Base-by-base conservation (phyloP, 176 grass and related monocot species). In the Stipa capillata region DNA sequence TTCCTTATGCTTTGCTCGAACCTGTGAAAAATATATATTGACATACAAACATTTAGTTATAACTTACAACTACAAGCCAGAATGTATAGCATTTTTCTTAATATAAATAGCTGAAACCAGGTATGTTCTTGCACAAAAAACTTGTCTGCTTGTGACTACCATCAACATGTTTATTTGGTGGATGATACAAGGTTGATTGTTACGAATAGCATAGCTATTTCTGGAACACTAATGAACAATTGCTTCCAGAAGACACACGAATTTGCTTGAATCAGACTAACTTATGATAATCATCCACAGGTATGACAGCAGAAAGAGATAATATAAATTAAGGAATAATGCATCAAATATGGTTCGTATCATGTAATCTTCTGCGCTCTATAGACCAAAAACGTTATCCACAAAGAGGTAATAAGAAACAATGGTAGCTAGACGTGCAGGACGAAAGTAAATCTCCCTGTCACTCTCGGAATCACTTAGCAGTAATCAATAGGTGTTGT, bases 1-100 rank as follows among this genome's bases (percentile, higher is more conserved):
- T 89, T 99, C 97, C 86, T 96, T 99, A 69, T 99, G 97, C 37
- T 96, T 99, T 82, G 97, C 92, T 82, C 92, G 85, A 70, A 99
- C 92, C 97, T 99, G 69, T 5, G 25, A 83, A 41, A 74, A 78
- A 69, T 60, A 70, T 18, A 49, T 16, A 21, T 24, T 65, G 7
- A 72, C 63, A 79, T 5, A 62, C 79, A 55, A 29, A 58, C 24
- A 74, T 29, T 12, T 45, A 62, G 14, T 47, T 69, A 81, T 43
- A 83, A 47, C 16, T 18, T 31, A 69, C 20, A 70, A 70, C 25
- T 31, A 24, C 29, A 70, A 66, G 33, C 62, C 6, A 54, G 37
- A 61, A 83, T 24, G n/a, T 9, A 21, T 7, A 41, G 25, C 54
- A 71, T 21, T 61, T 39, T 69, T 1, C 28, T 27, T 70, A 8